These are phyloP conservation scores for Globisporangium ultimum DNA, from an alignment of 352 stramenopile species.

Conservation along the genomic window DNA sequence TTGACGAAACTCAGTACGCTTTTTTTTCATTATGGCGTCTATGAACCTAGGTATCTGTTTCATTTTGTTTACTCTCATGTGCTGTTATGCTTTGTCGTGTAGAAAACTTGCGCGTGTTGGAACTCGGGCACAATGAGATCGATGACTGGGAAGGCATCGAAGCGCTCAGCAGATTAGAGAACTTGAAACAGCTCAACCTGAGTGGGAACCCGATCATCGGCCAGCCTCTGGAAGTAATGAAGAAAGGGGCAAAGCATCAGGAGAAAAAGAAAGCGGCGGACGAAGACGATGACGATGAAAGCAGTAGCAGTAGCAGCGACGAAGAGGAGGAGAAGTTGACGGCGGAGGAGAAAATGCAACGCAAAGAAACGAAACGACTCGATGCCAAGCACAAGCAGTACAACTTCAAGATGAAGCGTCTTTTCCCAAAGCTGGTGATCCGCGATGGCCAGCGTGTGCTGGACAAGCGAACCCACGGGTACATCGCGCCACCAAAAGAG, in stretches of 20 bases:
- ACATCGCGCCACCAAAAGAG: constrained; percentile 70
- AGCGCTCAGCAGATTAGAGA: constrained; percentile 46
- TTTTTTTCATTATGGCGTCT: neutral
- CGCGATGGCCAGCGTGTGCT: constrained; percentile 72
- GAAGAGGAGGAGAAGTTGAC: constrained; percentile 32
- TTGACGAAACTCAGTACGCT: constrained; percentile 64
- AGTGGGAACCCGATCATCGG: constrained; percentile 79
- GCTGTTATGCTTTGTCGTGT: constrained; percentile 6
- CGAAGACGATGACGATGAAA: constrained; percentile 12
- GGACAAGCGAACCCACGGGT: constrained; percentile 82
- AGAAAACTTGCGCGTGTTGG: constrained; percentile 80
- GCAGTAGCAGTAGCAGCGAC: constrained; percentile 9
- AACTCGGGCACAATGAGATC: constrained; percentile 81
- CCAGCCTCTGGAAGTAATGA: constrained; percentile 28
- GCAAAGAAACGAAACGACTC: constrained; percentile 62
- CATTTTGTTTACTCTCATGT: neutral
- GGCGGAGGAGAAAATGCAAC: constrained; percentile 40
- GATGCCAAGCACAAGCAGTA: constrained; percentile 86
- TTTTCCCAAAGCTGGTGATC: constrained; percentile 79
- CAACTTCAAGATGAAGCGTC: constrained; percentile 87
- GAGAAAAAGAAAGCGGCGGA: constrained; percentile 15
- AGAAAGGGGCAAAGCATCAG: constrained; percentile 8
- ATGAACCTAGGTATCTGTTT: neutral
- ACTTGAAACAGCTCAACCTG: constrained; percentile 78
- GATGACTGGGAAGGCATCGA: constrained; percentile 79